Evolutionary conservation across 768 basidiomycete species (phyloP).

Genomic region (Plicaturopsis crispa): DNA sequence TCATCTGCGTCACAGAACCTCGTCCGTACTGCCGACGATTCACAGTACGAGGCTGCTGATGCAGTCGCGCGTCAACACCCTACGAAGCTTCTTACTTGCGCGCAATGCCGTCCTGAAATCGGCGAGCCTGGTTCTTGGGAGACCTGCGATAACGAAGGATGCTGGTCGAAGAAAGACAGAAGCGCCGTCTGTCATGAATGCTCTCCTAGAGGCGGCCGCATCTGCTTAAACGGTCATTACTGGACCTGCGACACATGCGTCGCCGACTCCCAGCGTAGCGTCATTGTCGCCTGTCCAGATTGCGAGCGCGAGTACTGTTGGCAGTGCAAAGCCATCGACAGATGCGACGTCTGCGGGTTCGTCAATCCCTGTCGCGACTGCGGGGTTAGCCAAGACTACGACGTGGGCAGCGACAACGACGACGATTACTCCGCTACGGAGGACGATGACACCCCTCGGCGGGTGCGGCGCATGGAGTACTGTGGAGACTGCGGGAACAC

Average conservation of each 20-base stretch:
- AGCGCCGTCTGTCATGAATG: slow-evolving; percentile 3
- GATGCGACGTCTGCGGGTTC: neutral
- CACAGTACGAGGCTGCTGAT: neutral
- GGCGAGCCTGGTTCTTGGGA: neutral
- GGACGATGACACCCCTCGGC: too few relatives aligned
- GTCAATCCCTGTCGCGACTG: slow-evolving; percentile 3
- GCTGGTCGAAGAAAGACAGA: slow-evolving; percentile 1
- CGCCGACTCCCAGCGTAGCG: neutral
- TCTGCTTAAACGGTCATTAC: slow-evolving; percentile 1
- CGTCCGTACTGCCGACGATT: neutral
- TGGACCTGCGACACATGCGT: slow-evolving; percentile 5
- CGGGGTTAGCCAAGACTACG: neutral
- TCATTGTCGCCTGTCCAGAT: slow-evolving; percentile 1
- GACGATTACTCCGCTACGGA: too few relatives aligned
- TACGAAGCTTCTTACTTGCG: neutral
- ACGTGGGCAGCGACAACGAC: neutral
- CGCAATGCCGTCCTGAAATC: neutral
- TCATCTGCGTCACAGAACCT: neutral
- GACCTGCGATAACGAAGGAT: neutral
- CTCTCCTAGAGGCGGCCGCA: slow-evolving; percentile 1
- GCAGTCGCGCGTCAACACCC: slow-evolving; percentile 3
- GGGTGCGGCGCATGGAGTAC: neutral
- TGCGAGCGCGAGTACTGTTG: slow-evolving; percentile 1
- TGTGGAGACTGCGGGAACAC: neutral
- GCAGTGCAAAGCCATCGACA: neutral